phyloP scores from a whole-genome alignment of 1,139 yeast genomes.

The Geotrichum phurueaensis region DNA sequence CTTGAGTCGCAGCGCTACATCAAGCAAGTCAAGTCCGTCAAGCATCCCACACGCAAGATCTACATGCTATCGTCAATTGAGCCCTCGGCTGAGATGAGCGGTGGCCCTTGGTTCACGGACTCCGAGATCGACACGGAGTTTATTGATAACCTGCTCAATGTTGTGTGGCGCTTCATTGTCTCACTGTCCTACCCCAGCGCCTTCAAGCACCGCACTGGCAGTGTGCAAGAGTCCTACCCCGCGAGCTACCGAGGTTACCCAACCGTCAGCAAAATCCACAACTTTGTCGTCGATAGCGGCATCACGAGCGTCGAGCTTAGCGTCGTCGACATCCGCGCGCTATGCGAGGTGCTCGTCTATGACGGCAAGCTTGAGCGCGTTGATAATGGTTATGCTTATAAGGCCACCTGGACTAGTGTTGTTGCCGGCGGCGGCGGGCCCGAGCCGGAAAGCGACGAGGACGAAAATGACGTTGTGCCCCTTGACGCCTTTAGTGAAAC shows the following conservation, averaged over 20 bases:
- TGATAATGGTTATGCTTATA: slow-evolving; percentile 39
- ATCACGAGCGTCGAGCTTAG: slow-evolving; percentile 79
- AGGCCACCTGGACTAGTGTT: slow-evolving; percentile 53
- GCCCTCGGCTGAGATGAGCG: slow-evolving; percentile 93
- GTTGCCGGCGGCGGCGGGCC: slow-evolving; percentile 55
- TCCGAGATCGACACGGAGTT: slow-evolving; percentile 91
- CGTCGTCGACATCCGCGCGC: slow-evolving; percentile 63
- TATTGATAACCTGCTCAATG: slow-evolving; percentile 73
- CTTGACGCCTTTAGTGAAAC: slow-evolving; percentile 33
- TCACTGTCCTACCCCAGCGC: slow-evolving; percentile 59
- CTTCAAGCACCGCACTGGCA: slow-evolving; percentile 18
- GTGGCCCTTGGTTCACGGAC: slow-evolving; percentile 99
- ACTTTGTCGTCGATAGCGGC: slow-evolving; percentile 66
- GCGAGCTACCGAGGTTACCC: slow-evolving; percentile 60
- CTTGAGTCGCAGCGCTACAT: slow-evolving; percentile 80
- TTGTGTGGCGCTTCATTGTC: slow-evolving; percentile 83
- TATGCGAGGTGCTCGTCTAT: slow-evolving; percentile 81
- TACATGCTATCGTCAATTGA: slow-evolving; percentile 91
- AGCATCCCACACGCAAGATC: slow-evolving; percentile 92
- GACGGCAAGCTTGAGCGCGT: slow-evolving; percentile 79
- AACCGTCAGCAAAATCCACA: slow-evolving; percentile 63
- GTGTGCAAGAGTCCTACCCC: slow-evolving; percentile 40
- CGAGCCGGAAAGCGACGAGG: slow-evolving; percentile 16
- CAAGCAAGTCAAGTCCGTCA: slow-evolving; percentile 86
- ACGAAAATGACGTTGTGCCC: slow-evolving; percentile 16